phyloP scores from a whole-genome alignment of 2,329 filamentous ascomycete genomes.

The Pestalotiopsis sp. region DNA sequence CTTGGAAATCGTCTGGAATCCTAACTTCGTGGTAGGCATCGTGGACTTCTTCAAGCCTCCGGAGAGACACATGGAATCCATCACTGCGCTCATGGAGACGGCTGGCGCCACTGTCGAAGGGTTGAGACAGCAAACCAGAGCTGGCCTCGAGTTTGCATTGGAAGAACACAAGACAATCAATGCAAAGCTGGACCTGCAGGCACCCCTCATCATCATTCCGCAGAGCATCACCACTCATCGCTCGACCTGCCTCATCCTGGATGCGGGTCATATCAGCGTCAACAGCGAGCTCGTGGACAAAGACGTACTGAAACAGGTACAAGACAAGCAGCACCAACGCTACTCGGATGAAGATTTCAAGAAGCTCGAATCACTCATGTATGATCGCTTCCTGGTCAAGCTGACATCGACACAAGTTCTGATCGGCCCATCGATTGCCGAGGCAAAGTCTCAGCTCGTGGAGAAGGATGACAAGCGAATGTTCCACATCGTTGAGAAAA shows the following conservation, averaged over 20 bases:
- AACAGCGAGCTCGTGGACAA: slow-evolving; percentile 93
- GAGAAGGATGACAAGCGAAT: slow-evolving; percentile 68
- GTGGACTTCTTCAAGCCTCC: slow-evolving; percentile 96
- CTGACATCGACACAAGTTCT: slow-evolving; percentile 93
- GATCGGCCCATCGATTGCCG: slow-evolving; percentile 90
- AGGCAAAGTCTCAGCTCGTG: slow-evolving; percentile 80
- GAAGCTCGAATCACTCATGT: slow-evolving; percentile 89
- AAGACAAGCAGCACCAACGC: slow-evolving; percentile 83
- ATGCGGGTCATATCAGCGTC: slow-evolving; percentile 94
- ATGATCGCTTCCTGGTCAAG: slow-evolving; percentile 94
- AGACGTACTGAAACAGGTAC: slow-evolving; percentile 84
- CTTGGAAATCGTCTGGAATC: slow-evolving; percentile 97
- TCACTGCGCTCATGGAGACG: slow-evolving; percentile 91
- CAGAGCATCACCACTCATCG: slow-evolving; percentile 83
- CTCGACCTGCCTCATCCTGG: slow-evolving; percentile 88
- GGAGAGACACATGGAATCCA: slow-evolving; percentile 97
- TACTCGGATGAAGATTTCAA: slow-evolving; percentile 90
- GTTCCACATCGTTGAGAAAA: slow-evolving; percentile 91
- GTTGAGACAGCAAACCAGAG: slow-evolving; percentile 90
- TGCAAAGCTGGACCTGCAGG: slow-evolving; percentile 91
- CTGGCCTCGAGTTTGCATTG: slow-evolving; percentile 92
- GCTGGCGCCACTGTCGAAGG: slow-evolving; percentile 96
- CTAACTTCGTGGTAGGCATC: slow-evolving; percentile 86
- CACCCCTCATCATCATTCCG: slow-evolving; percentile 93
- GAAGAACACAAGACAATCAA: slow-evolving; percentile 99